Percentiles rank a stretch among this genome's conserved stretches.
Conservation (phyloP, 352 stramenopile species). For the Phytophthora multivora region DNA sequence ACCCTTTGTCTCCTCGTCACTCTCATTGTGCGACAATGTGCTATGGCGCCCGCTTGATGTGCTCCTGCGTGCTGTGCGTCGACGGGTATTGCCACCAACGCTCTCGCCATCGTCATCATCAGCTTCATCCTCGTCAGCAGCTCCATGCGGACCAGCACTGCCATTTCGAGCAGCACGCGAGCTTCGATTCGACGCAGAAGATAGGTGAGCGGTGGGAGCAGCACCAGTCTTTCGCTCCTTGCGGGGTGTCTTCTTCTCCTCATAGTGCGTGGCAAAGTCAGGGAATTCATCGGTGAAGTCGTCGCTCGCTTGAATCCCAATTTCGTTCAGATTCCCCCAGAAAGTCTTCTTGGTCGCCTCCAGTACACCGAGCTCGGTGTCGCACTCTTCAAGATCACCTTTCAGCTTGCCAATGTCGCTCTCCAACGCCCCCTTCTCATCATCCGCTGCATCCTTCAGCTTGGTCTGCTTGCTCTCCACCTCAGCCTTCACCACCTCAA, state of each 20-base stretch:
- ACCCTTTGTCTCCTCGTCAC: conserved; percentile 37
- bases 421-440: conserved; percentile 52
- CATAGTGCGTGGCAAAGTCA: conserved; percentile 51
- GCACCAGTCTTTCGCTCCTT: conserved; percentile 34
- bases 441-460: conserved; percentile 33
- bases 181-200: conserved; percentile 24
- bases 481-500: conserved; percentile 35
- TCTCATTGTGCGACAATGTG: conserved; percentile 23
- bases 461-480: conserved; percentile 58
- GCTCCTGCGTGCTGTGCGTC: conserved; percentile 35
- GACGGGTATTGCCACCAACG: conserved; percentile 15
- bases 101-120: conserved; percentile 26
- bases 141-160: conserved; percentile 19
- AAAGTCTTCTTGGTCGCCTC: conserved; percentile 61
- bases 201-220: not conserved
- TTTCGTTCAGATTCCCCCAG: conserved; percentile 32
- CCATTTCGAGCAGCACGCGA: conserved; percentile 13
- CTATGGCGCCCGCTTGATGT: conserved; percentile 33
- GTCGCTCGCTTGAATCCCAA: conserved; percentile 51
- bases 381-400: conserved; percentile 49
- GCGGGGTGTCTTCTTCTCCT: conserved; percentile 24
- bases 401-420: conserved; percentile 22
- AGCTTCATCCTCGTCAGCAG: conserved; percentile 9
- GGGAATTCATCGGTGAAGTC: conserved; percentile 60
- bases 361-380: conserved; percentile 62